phyloP scores from a whole-genome alignment of 495 filamentous ascomycete species.

The Penicillium angulare region DNA sequence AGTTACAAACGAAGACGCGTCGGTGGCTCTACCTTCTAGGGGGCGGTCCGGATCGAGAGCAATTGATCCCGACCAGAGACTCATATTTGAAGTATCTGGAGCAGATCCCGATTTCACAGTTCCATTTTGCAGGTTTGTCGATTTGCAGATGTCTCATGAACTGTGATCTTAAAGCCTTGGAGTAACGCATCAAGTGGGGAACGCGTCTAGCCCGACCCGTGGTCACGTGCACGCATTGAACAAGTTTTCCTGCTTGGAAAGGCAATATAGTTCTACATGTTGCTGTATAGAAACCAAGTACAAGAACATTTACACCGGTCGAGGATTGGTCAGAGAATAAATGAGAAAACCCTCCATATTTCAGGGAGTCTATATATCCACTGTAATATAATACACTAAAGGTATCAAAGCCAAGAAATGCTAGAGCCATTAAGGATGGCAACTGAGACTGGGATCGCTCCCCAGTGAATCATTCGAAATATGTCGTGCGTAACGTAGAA shows the following conservation, averaged over 20 bases:
- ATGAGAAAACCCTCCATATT: not conserved
- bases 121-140: not conserved
- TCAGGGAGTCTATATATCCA: slow-evolving; percentile 22
- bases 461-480: slow-evolving; percentile 15
- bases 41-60: slow-evolving; percentile 25
- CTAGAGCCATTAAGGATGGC: slow-evolving; percentile 16
- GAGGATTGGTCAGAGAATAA: no score
- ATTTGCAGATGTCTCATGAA: not conserved
- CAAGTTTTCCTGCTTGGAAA: not conserved
- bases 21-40: slow-evolving; percentile 32
- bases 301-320: no score
- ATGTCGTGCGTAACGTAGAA: slow-evolving; percentile 18
- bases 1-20: slow-evolving; percentile 3
- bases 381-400: slow-evolving; percentile 23
- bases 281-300: not conserved
- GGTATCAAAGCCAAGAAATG: slow-evolving; percentile 19
- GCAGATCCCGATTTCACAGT: not conserved
- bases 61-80: slow-evolving; percentile 40
- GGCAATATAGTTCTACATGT: not conserved
- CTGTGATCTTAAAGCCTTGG: not conserved
- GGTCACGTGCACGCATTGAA: not conserved
- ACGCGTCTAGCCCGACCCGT: slow-evolving; percentile 1
- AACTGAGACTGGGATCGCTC: slow-evolving; percentile 6
- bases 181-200: slow-evolving; percentile 8
- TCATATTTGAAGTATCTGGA: slow-evolving; percentile 26